phyloP scores from a whole-genome alignment of 768 basidiomycete species.

The Kwoniella mangroviensis region DNA sequence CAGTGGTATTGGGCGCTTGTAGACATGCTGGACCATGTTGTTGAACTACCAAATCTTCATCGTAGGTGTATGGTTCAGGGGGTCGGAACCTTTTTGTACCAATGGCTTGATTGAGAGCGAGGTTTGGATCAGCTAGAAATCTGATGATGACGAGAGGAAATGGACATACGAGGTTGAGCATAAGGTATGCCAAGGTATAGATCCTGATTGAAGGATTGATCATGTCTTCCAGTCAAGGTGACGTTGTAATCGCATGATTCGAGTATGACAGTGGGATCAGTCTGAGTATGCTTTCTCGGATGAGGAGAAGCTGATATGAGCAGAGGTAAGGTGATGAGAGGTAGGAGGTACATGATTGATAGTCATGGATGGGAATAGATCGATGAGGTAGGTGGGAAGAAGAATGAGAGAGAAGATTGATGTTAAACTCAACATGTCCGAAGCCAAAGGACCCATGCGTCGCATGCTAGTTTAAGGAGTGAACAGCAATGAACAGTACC shows the following conservation, averaged over 20 bases:
- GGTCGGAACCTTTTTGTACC: slow-evolving; percentile 38
- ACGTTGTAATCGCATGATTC: neutral
- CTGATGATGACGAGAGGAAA: neutral
- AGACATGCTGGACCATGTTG: slow-evolving; percentile 46
- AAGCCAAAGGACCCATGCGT: too few species aligned
- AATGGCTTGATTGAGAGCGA: slow-evolving; percentile 23
- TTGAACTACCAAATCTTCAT: slow-evolving; percentile 32
- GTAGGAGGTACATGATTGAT: neutral
- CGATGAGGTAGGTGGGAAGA: too few species aligned
- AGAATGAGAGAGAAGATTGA: too few species aligned
- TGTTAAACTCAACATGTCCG: too few species aligned
- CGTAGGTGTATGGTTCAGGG: slow-evolving; percentile 31
- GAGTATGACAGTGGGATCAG: neutral
- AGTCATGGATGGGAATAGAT: too few species aligned
- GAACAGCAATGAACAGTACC: too few species aligned
- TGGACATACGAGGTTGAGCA: slow-evolving; percentile 46
- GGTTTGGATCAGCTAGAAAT: neutral
- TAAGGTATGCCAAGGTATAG: slow-evolving; percentile 53
- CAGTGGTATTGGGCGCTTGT: slow-evolving; percentile 30
- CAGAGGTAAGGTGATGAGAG: neutral
- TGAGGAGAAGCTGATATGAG: neutral
- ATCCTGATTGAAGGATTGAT: slow-evolving; percentile 24
- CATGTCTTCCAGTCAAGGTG: slow-evolving; percentile 5
- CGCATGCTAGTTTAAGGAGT: too few species aligned
- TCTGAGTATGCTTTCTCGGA: neutral